Conservation (phyloP, 257 asterid genomes). For the Solanum etuberosum region DNA sequence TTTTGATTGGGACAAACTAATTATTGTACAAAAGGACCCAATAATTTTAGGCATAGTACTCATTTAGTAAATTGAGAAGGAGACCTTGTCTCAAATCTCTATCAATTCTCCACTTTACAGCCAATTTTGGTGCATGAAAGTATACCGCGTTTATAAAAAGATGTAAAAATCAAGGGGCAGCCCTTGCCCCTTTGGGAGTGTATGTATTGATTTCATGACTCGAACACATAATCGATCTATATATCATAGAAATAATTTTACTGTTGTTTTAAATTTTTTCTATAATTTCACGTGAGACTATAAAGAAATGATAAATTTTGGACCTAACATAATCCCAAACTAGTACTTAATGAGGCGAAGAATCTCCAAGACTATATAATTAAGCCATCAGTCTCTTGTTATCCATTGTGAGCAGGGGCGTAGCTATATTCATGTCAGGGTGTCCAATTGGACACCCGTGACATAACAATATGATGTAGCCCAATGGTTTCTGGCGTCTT, state of each 20-base stretch:
- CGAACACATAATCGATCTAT: too few relatives aligned
- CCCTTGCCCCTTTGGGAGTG: background rate
- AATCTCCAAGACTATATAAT: too few relatives aligned
- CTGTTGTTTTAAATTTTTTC: background rate
- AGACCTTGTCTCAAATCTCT: background rate
- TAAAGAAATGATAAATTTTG: too few relatives aligned
- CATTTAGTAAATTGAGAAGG: background rate
- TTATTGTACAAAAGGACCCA: background rate
- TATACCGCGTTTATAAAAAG: background rate
- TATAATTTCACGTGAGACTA: background rate
- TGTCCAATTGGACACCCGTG: accelerated
- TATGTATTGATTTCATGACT: background rate
- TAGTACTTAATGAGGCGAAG: background rate
- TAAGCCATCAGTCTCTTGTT: background rate
- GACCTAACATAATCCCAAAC: background rate
- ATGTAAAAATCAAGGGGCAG: background rate
- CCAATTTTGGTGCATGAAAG: background rate
- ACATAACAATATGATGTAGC: too few relatives aligned
- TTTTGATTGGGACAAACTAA: background rate
- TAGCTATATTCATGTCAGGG: too few relatives aligned
- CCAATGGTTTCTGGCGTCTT: too few relatives aligned
- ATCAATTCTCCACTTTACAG: background rate
- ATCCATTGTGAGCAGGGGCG: background rate
- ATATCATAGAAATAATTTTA: too few relatives aligned
- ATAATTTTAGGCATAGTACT: background rate